Conservation (phyloP, 2,329 filamentous ascomycete species). For the Cordyceps farinosa region DNA sequence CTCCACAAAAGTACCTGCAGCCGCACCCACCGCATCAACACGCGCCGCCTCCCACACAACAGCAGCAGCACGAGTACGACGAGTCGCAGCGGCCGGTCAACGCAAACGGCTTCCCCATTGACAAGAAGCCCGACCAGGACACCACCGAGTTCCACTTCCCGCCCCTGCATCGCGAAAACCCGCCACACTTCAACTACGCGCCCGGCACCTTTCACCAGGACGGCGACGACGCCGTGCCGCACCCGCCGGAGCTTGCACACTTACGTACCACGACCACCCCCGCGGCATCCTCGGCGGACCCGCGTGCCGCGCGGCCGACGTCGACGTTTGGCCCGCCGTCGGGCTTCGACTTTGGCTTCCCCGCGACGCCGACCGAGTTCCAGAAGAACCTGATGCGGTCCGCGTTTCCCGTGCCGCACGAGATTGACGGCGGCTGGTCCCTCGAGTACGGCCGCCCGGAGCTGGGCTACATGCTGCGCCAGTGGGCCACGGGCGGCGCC, state of each 20-base stretch:
- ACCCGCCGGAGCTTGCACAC: slow-evolving; percentile 55
- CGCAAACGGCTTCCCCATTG: slow-evolving; percentile 44
- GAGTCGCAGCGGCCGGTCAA: slow-evolving; percentile 49
- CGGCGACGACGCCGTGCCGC: slow-evolving; percentile 22
- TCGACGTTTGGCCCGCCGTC: slow-evolving; percentile 58
- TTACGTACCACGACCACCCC: slow-evolving; percentile 43
- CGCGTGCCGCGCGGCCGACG: slow-evolving; percentile 41
- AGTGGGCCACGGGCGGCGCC: slow-evolving; percentile 70
- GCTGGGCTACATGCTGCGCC: slow-evolving; percentile 78
- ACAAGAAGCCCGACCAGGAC: slow-evolving; percentile 37
- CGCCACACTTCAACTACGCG: slow-evolving; percentile 58
- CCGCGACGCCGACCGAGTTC: slow-evolving; percentile 78
- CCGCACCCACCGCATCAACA: slow-evolving; percentile 32
- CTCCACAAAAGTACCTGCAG: slow-evolving; percentile 62
- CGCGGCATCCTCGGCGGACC: slow-evolving; percentile 14
- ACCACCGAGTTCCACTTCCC: slow-evolving; percentile 55
- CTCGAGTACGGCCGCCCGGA: slow-evolving; percentile 91
- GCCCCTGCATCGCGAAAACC: slow-evolving; percentile 46
- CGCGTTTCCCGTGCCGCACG: slow-evolving; percentile 69
- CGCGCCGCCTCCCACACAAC: slow-evolving; percentile 26
- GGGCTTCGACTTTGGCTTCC: slow-evolving; percentile 77
- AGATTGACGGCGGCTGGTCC: slow-evolving; percentile 76
- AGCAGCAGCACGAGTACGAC: slow-evolving; percentile 33
- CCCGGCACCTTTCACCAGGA: slow-evolving; percentile 41
- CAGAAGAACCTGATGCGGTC: slow-evolving; percentile 89